These are phyloP conservation scores for Neurospora discreta DNA, from an alignment of 495 filamentous ascomycete genomes.

Conservation along the genomic window DNA sequence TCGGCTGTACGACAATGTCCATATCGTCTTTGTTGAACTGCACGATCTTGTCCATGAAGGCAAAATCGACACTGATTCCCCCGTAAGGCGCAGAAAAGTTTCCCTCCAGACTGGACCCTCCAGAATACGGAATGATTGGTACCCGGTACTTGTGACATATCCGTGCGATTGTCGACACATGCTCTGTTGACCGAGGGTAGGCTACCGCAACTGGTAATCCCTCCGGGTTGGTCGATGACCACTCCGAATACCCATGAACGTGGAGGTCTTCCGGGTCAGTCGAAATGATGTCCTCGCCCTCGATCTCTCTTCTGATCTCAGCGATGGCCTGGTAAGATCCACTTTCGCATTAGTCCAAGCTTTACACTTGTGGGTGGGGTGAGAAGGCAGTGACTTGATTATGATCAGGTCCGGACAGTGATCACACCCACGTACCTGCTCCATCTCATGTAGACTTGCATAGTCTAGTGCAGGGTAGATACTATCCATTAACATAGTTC, in stretches of 20 bases:
- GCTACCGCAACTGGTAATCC: slow-evolving; percentile 69
- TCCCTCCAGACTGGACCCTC: slow-evolving; percentile 77
- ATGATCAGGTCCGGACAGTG: not conserved
- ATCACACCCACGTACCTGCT: slow-evolving; percentile 31
- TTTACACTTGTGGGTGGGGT: not conserved
- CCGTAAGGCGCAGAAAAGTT: slow-evolving; percentile 81
- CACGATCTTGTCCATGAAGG: slow-evolving; percentile 72
- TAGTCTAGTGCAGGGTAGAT: slow-evolving; percentile 29
- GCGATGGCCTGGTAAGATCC: slow-evolving; percentile 12
- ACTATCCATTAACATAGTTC: slow-evolving; percentile 29
- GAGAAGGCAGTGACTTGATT: not conserved
- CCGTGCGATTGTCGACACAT: slow-evolving; percentile 70
- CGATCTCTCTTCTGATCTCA: slow-evolving; percentile 55
- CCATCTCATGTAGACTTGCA: slow-evolving; percentile 38
- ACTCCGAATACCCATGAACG: slow-evolving; percentile 78
- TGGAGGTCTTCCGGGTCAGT: slow-evolving; percentile 75
- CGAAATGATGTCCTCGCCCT: slow-evolving; percentile 55
- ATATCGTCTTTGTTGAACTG: slow-evolving; percentile 75
- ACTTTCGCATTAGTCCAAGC: not conserved
- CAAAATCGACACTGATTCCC: slow-evolving; percentile 83
- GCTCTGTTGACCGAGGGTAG: slow-evolving; percentile 66
- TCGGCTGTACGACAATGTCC: slow-evolving; percentile 86
- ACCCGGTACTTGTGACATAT: slow-evolving; percentile 74
- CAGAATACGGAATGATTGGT: slow-evolving; percentile 81
- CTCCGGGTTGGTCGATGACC: slow-evolving; percentile 74